Evolutionary conservation across 306 rosid genomes (phyloP).

Genomic region (Crotalaria pallida): DNA sequence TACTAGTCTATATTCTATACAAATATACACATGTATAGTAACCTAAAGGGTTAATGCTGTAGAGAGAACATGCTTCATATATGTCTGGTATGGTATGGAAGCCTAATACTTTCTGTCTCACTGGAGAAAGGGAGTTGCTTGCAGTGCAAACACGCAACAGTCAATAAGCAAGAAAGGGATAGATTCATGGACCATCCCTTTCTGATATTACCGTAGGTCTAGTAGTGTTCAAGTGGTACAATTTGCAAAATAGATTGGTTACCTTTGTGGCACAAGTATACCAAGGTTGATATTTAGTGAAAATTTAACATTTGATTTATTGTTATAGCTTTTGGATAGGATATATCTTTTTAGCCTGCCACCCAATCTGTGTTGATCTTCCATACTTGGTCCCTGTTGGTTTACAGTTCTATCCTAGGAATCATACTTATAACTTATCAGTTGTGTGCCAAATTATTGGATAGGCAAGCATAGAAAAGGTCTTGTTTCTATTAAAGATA

Average conservation of each 20-base stretch:
- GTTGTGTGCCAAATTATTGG: neutral
- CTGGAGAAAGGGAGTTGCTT: too few relatives aligned
- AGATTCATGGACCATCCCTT: too few relatives aligned
- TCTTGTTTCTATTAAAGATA: neutral
- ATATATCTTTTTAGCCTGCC: neutral
- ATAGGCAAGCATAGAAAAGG: neutral
- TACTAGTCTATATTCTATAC: too few relatives aligned
- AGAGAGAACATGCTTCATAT: too few relatives aligned
- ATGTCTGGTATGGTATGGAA: too few relatives aligned
- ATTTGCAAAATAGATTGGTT: neutral
- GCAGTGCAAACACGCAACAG: too few relatives aligned
- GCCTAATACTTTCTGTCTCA: too few relatives aligned
- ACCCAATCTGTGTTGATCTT: neutral
- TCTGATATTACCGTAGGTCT: neutral
- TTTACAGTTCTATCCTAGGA: neutral
- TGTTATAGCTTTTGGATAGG: neutral
- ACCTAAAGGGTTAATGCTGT: too few relatives aligned
- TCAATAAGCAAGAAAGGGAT: too few relatives aligned
- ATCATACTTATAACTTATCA: neutral
- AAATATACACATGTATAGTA: too few relatives aligned
- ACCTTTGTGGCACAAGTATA: neutral
- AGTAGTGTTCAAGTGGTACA: neutral
- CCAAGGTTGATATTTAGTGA: neutral
- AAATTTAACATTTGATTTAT: neutral
- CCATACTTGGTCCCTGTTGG: neutral